These are phyloP conservation scores for Helenozyma baotianmanensis DNA, from an alignment of 805 yeast species.

Conservation along the genomic window DNA sequence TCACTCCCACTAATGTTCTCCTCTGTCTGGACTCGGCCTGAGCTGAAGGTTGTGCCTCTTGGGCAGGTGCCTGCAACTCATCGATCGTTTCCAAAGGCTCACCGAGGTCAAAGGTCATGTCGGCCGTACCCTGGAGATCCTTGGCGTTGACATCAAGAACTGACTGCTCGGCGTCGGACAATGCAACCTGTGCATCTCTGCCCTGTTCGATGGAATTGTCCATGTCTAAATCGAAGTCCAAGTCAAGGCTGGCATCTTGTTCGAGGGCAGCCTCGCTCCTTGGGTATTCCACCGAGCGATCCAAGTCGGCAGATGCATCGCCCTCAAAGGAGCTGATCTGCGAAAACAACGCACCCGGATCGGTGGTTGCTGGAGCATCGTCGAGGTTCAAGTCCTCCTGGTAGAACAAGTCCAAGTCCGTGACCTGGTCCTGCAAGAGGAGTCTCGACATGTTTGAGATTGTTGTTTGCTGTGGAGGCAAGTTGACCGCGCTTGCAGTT, in stretches of 20 bases:
- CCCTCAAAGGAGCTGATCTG: constrained; percentile 21
- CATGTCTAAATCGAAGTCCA: constrained; percentile 53
- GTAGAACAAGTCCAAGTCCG: constrained; percentile 67
- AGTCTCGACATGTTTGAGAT: constrained; percentile 56
- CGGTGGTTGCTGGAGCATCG: constrained; percentile 15
- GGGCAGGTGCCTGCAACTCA: constrained; percentile 11
- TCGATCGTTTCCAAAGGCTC: constrained; percentile 39
- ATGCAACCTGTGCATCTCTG: constrained; percentile 31
- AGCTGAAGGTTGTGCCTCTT: constrained; percentile 25
- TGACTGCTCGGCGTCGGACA: constrained; percentile 16
- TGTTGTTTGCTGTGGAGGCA: constrained; percentile 58
- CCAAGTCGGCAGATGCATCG: constrained; percentile 36
- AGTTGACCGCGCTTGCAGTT: constrained; percentile 45
- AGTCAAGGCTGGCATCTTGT: constrained; percentile 26
- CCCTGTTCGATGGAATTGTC: constrained; percentile 52
- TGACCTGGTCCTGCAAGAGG: constrained; percentile 70
- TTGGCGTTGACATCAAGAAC: constrained; percentile 10
- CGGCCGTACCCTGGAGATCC: constrained; percentile 15
- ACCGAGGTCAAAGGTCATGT: constrained; percentile 25
- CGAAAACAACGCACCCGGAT: constrained; percentile 1
- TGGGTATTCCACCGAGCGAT: constrained; percentile 64
- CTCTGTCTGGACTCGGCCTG: constrained; percentile 17
- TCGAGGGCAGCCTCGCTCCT: constrained; percentile 42
- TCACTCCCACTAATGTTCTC: constrained; percentile 27
- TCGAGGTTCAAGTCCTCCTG: constrained; percentile 52